Conservation (phyloP, 371 early-diverging fungal species). For the Sporodiniella umbellata region DNA sequence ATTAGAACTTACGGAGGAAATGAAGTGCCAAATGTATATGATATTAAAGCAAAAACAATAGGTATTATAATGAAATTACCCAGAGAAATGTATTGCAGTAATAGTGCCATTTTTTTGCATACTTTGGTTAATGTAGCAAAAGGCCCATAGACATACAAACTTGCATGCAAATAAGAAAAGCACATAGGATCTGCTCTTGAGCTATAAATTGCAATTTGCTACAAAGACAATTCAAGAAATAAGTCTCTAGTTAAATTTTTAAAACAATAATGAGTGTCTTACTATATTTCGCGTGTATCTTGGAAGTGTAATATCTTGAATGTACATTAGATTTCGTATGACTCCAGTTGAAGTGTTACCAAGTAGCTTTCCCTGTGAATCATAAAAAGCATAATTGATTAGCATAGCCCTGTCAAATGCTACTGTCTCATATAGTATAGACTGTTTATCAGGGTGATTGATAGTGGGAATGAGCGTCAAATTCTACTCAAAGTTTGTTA, state of each 20-base stretch:
- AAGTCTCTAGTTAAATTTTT: background rate
- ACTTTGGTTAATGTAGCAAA: slow-evolving; percentile 23
- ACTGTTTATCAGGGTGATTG: slow-evolving; percentile 37
- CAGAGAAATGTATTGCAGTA: slow-evolving; percentile 36
- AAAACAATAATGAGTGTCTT: slow-evolving; percentile 1
- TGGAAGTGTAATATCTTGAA: slow-evolving; percentile 43
- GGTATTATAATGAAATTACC: slow-evolving; percentile 40
- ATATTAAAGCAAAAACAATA: slow-evolving; percentile 30
- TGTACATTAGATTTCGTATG: slow-evolving; percentile 17
- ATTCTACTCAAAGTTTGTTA: no score
- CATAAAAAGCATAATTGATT: slow-evolving; percentile 34
- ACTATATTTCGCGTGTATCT: slow-evolving; percentile 33
- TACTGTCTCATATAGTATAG: slow-evolving; percentile 31
- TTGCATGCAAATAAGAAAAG: slow-evolving; percentile 42
- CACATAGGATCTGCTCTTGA: slow-evolving; percentile 46
- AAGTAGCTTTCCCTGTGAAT: slow-evolving; percentile 16
- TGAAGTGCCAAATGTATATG: slow-evolving; percentile 17
- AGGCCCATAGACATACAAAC: slow-evolving; percentile 34
- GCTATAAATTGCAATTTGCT: slow-evolving; percentile 36
- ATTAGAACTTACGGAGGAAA: slow-evolving; percentile 38
- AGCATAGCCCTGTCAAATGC: slow-evolving; percentile 39
- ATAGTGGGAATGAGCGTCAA: slow-evolving; percentile 37
- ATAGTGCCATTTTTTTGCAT: slow-evolving; percentile 18
- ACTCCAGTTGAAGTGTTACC: slow-evolving; percentile 36
- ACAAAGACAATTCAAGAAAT: background rate